Percentiles rank a stretch among this genome's conserved stretches.
Evolutionary conservation across 2,329 filamentous ascomycete genomes (phyloP).

Genomic region (Cadophora malorum): DNA sequence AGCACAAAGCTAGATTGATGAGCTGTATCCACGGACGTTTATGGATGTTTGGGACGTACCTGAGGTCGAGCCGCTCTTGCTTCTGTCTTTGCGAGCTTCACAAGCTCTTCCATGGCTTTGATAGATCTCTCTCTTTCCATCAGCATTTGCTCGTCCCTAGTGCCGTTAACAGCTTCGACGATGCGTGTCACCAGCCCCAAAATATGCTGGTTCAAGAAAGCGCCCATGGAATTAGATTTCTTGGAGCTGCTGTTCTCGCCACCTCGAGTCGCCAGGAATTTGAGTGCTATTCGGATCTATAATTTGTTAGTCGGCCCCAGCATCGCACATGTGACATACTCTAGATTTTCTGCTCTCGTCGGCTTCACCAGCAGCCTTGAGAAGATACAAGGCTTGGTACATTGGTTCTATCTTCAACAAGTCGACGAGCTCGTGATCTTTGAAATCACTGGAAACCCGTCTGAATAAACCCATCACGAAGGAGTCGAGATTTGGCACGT

Average conservation of each 20-base stretch:
- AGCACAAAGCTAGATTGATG: slow-evolving; percentile 74
- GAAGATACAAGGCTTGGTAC: slow-evolving; percentile 77
- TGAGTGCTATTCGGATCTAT: slow-evolving; percentile 44
- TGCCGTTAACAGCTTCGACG: slow-evolving; percentile 79
- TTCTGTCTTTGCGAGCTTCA: slow-evolving; percentile 74
- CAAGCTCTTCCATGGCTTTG: slow-evolving; percentile 86
- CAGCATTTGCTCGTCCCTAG: slow-evolving; percentile 58
- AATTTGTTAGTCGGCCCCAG: slow-evolving; percentile 29
- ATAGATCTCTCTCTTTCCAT: slow-evolving; percentile 80
- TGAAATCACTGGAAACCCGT: slow-evolving; percentile 74
- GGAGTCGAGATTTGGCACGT: slow-evolving; percentile 62
- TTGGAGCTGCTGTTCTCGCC: slow-evolving; percentile 38
- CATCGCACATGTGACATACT: slow-evolving; percentile 56
- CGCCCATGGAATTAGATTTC: slow-evolving; percentile 66
- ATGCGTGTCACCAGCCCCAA: slow-evolving; percentile 87
- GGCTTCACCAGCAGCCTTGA: slow-evolving; percentile 78
- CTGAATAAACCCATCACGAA: slow-evolving; percentile 73
- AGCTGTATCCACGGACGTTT: neutral
- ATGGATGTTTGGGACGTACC: slow-evolving; percentile 60
- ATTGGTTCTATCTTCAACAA: slow-evolving; percentile 79
- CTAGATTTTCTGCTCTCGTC: slow-evolving; percentile 60
- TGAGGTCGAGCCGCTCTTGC: slow-evolving; percentile 85
- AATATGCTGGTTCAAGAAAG: slow-evolving; percentile 83
- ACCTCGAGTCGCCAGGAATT: slow-evolving; percentile 50
- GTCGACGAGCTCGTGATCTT: slow-evolving; percentile 67